Evolutionary conservation across 306 rosid genomes (phyloP), one percentile per base, ranked within the genome.

Genomic region (Styphnolobium japonicum): DNA sequence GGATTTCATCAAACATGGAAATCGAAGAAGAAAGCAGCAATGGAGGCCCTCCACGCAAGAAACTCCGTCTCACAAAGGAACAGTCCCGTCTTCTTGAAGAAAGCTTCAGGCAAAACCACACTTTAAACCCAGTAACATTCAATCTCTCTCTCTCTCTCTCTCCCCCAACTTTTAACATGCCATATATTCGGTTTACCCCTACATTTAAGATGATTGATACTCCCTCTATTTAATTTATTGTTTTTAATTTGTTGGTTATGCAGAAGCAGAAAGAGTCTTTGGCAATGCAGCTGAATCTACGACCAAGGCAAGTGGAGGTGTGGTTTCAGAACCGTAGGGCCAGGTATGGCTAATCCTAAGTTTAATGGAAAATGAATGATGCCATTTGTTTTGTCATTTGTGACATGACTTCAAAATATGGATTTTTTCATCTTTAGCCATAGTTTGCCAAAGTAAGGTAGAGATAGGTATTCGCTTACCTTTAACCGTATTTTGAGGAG

Each of bases 261-360:
- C 79, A 94, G 98, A 90, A 85, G 73, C 97, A 90, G 83, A 92
- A 94, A 80, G 97, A 92, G 87, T 56, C 73, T 76, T 89, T 94
- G 92, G 98, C 98, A 67, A 66, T 85, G 87, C 93, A 90, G 80
- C 79, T 94, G 88, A 89, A 87, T 58, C 88, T 94, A 61, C 80
- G 86, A 81, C 86, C 92, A 56, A 90, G 98, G 83, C 98, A 94
- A 84, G 97, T 94, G 73, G 98, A 94, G 87, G 98, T 94, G 65
- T 94, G 98, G 98, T 94, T 94, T 84, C 98, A 94, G 90, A 94
- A 94, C 82, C 97, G 98, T 80, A 94, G 98, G 94, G 98, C 98
- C 94, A 94, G 98, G 98, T 94, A 86, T 52, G 34, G 52, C 6
- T 37, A 57, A 67, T 63, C 60, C 67, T 49, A 10, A 71, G 39